Percentiles rank a stretch among this genome's conserved stretches.
Conservation (phyloP, 768 basidiomycete species). For the Hysterangium stoloniferum region DNA sequence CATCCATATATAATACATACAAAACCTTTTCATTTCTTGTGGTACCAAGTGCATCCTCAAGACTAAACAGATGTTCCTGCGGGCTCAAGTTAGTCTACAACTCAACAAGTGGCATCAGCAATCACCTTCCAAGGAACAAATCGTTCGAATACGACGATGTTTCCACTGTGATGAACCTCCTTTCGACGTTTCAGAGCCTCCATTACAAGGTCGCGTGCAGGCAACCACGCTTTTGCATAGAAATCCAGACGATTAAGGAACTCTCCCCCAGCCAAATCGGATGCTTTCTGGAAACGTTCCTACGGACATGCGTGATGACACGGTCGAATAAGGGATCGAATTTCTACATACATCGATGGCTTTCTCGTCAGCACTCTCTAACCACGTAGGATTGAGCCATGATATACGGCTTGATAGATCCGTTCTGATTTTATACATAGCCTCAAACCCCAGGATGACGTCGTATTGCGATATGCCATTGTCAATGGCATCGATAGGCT, state of each 20-base stretch:
- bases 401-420: constrained; percentile 82
- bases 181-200: constrained; percentile 45
- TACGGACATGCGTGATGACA: constrained; percentile 23
- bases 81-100: not conserved
- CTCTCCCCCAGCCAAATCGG: constrained; percentile 74
- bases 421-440: constrained; percentile 69
- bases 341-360: constrained; percentile 58
- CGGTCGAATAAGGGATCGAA: not conserved
- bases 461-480: constrained; percentile 87
- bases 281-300: constrained; percentile 73
- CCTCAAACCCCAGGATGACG: constrained; percentile 38
- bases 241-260: constrained; percentile 75
- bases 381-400: constrained; percentile 88
- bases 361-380: constrained; percentile 60
- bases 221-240: constrained; percentile 86
- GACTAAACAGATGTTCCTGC: constrained; percentile 84
- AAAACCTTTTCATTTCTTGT: constrained; percentile 47
- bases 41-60: constrained; percentile 55
- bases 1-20: constrained; percentile 90
- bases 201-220: constrained; percentile 74
- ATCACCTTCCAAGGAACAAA: constrained; percentile 85
- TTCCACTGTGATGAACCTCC: constrained; percentile 60
- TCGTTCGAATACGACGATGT: constrained; percentile 70
- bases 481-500: constrained; percentile 91
- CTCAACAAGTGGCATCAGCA: constrained; percentile 1